phyloP scores from a whole-genome alignment of 495 filamentous ascomycete genomes.

The Cairneyella variabilis region DNA sequence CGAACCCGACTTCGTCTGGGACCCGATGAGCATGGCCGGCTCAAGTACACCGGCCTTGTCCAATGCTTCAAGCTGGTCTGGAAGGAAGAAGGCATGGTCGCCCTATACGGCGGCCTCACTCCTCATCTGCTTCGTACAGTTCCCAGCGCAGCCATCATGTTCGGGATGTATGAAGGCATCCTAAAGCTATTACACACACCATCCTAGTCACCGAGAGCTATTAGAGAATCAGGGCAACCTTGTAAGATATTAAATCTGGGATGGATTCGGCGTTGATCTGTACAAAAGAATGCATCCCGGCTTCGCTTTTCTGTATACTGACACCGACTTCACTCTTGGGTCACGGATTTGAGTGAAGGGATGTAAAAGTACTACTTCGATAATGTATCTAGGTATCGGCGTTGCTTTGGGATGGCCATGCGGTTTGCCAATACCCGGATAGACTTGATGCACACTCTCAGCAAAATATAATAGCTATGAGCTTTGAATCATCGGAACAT shows the following conservation, averaged over 20 bases:
- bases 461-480: too few relatives aligned
- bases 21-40: constrained; percentile 63
- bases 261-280: constrained; percentile 8
- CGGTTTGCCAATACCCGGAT: background rate
- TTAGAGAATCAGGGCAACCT: constrained; percentile 8
- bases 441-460: constrained; percentile 7
- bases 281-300: constrained; percentile 11
- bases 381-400: background rate
- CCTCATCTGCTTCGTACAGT: constrained; percentile 85
- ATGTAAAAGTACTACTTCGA: background rate
- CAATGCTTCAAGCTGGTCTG: constrained; percentile 80
- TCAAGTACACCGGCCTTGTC: constrained; percentile 78
- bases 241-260: constrained; percentile 6
- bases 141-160: constrained; percentile 86
- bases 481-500: too few relatives aligned
- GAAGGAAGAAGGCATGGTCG: constrained; percentile 78
- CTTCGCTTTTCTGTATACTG: constrained; percentile 10
- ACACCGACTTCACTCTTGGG: constrained; percentile 12
- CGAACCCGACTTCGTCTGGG: constrained; percentile 78
- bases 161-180: constrained; percentile 85
- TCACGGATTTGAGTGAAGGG: too few relatives aligned
- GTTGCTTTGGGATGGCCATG: background rate
- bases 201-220: constrained; percentile 1
- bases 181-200: constrained; percentile 40
- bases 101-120: constrained; percentile 80